Percentiles rank a stretch among this genome's conserved stretches.
Conservation (phyloP, 2,329 filamentous ascomycete species). For the Colletotrichum lentis region DNA sequence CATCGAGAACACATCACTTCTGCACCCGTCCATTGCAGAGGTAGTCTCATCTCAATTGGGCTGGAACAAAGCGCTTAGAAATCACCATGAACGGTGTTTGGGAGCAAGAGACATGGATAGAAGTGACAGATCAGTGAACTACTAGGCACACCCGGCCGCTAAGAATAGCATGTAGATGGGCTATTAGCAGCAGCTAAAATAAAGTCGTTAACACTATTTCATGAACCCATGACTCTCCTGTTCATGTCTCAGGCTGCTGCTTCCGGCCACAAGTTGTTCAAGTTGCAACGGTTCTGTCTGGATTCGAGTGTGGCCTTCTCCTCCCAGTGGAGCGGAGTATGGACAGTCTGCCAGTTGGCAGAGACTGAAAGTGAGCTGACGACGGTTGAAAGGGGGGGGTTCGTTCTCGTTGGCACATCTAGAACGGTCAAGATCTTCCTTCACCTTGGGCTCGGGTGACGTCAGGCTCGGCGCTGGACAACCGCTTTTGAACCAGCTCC, state of each 20-base stretch:
- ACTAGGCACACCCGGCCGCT: too few relatives aligned
- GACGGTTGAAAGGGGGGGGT: not conserved
- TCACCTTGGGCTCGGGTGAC: not conserved
- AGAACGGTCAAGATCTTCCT: slow-evolving; percentile 2
- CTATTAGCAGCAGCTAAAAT: too few relatives aligned
- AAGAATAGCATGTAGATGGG: too few relatives aligned
- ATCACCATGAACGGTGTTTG: too few relatives aligned
- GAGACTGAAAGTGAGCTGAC: not conserved
- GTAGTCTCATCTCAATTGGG: too few relatives aligned
- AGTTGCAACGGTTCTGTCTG: not conserved
- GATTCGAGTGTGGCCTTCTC: not conserved
- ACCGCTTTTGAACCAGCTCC: slow-evolving; percentile 22
- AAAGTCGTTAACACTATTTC: not conserved
- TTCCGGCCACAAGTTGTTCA: not conserved
- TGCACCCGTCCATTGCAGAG: too few relatives aligned
- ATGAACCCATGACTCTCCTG: too few relatives aligned
- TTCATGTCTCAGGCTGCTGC: not conserved
- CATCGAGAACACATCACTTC: not conserved
- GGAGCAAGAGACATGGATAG: too few relatives aligned
- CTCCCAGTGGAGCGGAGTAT: too few relatives aligned
- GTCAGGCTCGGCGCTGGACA: slow-evolving; percentile 22
- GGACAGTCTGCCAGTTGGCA: not conserved
- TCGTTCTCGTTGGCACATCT: not conserved
- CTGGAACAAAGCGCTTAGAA: too few relatives aligned
- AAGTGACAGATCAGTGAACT: too few relatives aligned